Conservation (phyloP, 2,329 filamentous ascomycete species). For the Monilinia laxa region DNA sequence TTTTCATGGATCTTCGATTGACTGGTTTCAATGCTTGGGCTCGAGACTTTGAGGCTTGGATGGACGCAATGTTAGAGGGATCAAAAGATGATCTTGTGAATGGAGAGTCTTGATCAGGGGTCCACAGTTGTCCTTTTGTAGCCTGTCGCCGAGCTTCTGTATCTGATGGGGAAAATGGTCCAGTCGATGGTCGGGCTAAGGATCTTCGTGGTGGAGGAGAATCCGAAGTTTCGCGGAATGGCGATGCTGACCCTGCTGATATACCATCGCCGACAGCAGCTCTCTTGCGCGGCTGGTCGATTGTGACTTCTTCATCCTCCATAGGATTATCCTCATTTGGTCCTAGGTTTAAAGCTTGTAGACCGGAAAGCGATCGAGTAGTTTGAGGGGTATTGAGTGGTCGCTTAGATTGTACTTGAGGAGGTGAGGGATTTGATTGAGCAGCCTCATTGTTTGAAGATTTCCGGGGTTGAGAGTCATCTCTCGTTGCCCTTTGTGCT, state of each 20-base stretch:
- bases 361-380: slow-evolving; percentile 27
- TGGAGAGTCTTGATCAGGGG: slow-evolving; percentile 30
- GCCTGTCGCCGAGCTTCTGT: slow-evolving; percentile 24
- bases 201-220: slow-evolving; percentile 33
- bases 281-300: slow-evolving; percentile 34
- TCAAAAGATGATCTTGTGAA: slow-evolving; percentile 32
- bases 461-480: slow-evolving; percentile 28
- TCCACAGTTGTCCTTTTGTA: slow-evolving; percentile 35
- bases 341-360: slow-evolving; percentile 32
- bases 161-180: slow-evolving; percentile 26
- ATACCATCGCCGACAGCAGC: slow-evolving; percentile 37
- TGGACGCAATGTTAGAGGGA: slow-evolving; percentile 36
- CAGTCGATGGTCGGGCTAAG: slow-evolving; percentile 31
- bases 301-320: slow-evolving; percentile 31
- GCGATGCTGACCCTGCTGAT: slow-evolving; percentile 34
- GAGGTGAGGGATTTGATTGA: slow-evolving; percentile 25
- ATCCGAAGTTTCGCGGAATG: slow-evolving; percentile 30
- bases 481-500: slow-evolving; percentile 27
- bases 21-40: slow-evolving; percentile 28
- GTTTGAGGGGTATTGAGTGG: slow-evolving; percentile 23
- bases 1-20: slow-evolving; percentile 23
- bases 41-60: slow-evolving; percentile 31
- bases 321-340: slow-evolving; percentile 30
- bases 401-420: slow-evolving; percentile 26
- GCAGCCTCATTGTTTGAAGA: slow-evolving; percentile 23